phyloP scores from a whole-genome alignment of 2,329 filamentous ascomycete genomes.

The Colletotrichum higginsianum region DNA sequence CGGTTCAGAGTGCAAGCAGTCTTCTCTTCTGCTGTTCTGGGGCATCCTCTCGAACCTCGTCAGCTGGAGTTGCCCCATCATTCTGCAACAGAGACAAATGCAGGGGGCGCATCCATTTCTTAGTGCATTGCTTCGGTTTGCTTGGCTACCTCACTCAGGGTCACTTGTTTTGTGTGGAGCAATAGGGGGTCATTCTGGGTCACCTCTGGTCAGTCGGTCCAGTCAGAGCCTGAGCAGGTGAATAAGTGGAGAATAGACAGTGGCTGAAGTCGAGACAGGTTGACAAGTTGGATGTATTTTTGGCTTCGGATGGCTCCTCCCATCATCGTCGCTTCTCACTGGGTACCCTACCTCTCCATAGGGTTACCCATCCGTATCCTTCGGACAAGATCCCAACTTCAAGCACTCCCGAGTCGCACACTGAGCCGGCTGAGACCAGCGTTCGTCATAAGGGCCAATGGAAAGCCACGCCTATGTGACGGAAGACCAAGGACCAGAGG shows the following conservation, averaged over 20 bases:
- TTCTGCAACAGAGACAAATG: slow-evolving; percentile 43
- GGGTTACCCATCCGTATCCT: background rate
- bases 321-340: slow-evolving; percentile 12
- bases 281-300: slow-evolving; percentile 31
- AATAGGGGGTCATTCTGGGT: slow-evolving; percentile 19
- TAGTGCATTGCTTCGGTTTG: slow-evolving; percentile 21
- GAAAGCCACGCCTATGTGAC: slow-evolving; percentile 20
- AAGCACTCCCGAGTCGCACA: background rate
- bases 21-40: background rate
- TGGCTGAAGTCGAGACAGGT: slow-evolving; percentile 31
- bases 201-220: slow-evolving; percentile 10
- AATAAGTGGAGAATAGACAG: slow-evolving; percentile 14
- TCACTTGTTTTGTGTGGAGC: slow-evolving; percentile 39
- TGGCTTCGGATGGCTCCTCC: slow-evolving; percentile 37
- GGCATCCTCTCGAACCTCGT: slow-evolving; percentile 9
- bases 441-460: slow-evolving; percentile 29
- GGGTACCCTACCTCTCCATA: background rate
- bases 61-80: slow-evolving; percentile 30
- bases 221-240: slow-evolving; percentile 16
- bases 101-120: slow-evolving; percentile 35
- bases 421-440: slow-evolving; percentile 3
- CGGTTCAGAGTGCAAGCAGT: background rate
- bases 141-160: slow-evolving; percentile 41
- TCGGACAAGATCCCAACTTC: slow-evolving; percentile 8
- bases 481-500: slow-evolving; percentile 6